Base-by-base conservation (phyloP, 208 protist species). In the Leptomonas seymouri region DNA sequence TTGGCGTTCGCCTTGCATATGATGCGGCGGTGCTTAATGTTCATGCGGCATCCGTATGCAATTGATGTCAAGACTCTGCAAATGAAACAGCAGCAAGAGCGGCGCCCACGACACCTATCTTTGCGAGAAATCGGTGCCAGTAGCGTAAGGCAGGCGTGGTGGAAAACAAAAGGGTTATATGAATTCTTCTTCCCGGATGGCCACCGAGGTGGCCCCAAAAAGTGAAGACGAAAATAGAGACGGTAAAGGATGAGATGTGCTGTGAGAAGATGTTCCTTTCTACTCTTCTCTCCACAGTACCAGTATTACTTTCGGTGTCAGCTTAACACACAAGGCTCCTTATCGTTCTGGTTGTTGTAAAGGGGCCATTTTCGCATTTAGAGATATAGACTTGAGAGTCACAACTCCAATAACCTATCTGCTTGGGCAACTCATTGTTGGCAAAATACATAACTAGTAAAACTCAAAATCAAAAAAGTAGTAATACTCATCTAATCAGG, bases 21-120 rank as follows among this genome's bases (percentile, higher is more conserved):
- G 25, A 65, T 55, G 46, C 23, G 44, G 4, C 23, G 21, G 3
- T 65, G 30, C 9, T 3, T 65, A 36, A 18, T 15, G 12, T 39
- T 64, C 3, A 39, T 39, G 1, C 74, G 72, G 3, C 85, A 90
- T 54, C 81, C 85, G 6, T 90, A 90, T 65, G 79, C 76, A 9
- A 85, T 90, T 41, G 79, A 90, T 60, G 25, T 71, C 3, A 71
- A 76, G 53, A 21, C 71, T 16, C 49, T 87, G 23, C 51, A 57
- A 27, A 39, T 30, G 58, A 74, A 70, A 45, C 63, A 55, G 44
- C 79, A 59, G 27, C 50, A 51, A 14, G 62, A 71, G 60, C 66
- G 50, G 46, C 61, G 49, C 48, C 60, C 70, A 55, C 36, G 74
- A 55, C 31, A 71, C 28, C 15, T 81, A 11, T 71, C 64, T 2